Percentiles rank a stretch among this genome's conserved stretches.
These are phyloP conservation scores for Psilocybe subaeruginosa DNA, from an alignment of 768 basidiomycete genomes.

Conservation along the genomic window DNA sequence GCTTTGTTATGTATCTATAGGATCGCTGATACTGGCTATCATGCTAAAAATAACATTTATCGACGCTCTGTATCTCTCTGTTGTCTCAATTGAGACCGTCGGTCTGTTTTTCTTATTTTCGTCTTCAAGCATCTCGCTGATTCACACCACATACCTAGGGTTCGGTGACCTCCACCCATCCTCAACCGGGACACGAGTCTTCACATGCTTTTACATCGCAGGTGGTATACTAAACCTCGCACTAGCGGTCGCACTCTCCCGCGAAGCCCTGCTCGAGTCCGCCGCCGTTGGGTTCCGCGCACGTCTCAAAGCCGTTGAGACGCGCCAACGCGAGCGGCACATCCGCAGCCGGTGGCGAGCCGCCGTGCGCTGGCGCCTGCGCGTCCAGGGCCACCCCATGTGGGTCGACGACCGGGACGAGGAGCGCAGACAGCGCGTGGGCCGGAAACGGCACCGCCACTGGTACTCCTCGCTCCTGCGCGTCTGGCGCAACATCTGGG, in stretches of 20 bases:
- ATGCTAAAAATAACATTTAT: constrained; percentile 63
- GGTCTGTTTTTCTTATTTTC: constrained; percentile 31
- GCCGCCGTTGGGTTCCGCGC: constrained; percentile 66
- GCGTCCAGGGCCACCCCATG: constrained; percentile 45
- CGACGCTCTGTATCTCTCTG: constrained; percentile 77
- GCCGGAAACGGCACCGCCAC: constrained; percentile 4
- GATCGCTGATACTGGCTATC: constrained; percentile 60
- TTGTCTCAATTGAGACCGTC: constrained; percentile 73
- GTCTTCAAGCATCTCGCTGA: constrained; percentile 1
- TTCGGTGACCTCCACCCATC: constrained; percentile 77
- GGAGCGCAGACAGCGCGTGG: constrained; percentile 9
- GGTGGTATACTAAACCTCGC: constrained; percentile 68
- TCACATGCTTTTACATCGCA: constrained; percentile 58
- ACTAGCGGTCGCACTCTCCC: constrained; percentile 63
- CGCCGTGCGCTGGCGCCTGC: constrained; percentile 68
- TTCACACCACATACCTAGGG: constrained; percentile 33
- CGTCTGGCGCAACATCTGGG: constrained; percentile 15
- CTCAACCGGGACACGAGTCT: constrained; percentile 54
- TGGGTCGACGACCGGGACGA: constrained; percentile 51
- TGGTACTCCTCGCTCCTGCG: constrained; percentile 20
- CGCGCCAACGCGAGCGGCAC: constrained; percentile 48
- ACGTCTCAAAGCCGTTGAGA: constrained; percentile 50
- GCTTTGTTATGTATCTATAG: constrained; percentile 73
- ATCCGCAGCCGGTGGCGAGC: constrained; percentile 59
- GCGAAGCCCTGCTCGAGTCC: constrained; percentile 75